Conservation (phyloP, 306 rosid genomes). For the Alnus glutinosa region DNA sequence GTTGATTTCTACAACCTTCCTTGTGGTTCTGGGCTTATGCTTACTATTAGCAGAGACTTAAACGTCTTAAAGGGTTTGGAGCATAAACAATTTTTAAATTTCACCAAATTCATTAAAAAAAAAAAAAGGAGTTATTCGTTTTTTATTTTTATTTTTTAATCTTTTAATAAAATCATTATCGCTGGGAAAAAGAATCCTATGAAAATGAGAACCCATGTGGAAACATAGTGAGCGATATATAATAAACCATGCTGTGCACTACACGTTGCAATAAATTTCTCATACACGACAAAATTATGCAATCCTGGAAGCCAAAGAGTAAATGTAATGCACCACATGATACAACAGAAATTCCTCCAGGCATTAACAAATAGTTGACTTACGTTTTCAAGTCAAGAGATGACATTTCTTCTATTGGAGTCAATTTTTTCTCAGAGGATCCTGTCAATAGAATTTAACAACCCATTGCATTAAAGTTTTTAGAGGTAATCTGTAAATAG, state of each 20-base stretch:
- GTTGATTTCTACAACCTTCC: background rate
- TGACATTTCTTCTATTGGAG: conserved; percentile 72
- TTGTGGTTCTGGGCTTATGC: background rate
- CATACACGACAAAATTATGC: background rate
- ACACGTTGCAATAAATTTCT: conserved; percentile 7
- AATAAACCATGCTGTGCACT: background rate
- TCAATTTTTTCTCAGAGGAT: conserved; percentile 58
- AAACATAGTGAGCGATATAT: background rate
- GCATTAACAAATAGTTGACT: conserved; percentile 33
- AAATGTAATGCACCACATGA: conserved; percentile 14
- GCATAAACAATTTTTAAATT: background rate
- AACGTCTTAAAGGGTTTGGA: background rate
- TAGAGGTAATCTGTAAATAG: background rate
- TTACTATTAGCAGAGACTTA: background rate
- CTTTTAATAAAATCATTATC: background rate
- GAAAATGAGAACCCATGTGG: background rate
- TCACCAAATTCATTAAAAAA: background rate
- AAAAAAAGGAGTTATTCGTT: too few species aligned
- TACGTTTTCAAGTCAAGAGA: conserved; percentile 93
- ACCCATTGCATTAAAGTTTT: conserved; percentile 1
- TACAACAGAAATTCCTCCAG: conserved; percentile 16
- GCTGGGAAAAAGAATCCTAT: background rate
- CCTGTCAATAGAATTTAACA: conserved; percentile 51
- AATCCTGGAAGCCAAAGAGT: background rate
- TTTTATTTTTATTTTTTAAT: background rate